These are phyloP conservation scores for Neofusicoccum sp. DNA, from an alignment of 2,329 filamentous ascomycete genomes.

Conservation along the genomic window DNA sequence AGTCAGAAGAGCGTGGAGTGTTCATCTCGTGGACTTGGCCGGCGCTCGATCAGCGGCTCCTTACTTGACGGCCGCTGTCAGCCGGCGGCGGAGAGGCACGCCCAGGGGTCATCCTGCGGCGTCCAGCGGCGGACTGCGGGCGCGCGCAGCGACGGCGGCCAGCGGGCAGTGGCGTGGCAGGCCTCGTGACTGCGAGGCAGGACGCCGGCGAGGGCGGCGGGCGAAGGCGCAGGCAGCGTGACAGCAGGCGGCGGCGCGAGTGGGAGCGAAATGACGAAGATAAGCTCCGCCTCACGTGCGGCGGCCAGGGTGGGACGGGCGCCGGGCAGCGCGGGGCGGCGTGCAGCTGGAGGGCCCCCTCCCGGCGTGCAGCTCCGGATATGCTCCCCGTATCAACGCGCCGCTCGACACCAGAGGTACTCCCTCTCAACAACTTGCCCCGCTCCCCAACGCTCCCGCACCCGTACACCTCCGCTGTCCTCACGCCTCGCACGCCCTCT, in stretches of 20 bases:
- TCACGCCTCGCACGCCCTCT: background rate
- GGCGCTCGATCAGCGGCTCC: conserved; percentile 16
- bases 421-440: conserved; percentile 20
- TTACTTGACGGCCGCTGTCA: conserved; percentile 2
- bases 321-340: background rate
- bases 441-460: conserved; percentile 11
- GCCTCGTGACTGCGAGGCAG: conserved; percentile 9
- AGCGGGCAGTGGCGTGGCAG: conserved; percentile 10
- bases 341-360: conserved; percentile 5
- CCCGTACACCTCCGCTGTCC: background rate
- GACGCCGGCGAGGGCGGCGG: background rate
- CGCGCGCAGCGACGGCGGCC: conserved; percentile 2
- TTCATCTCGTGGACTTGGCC: background rate
- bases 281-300: conserved; percentile 11
- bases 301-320: conserved; percentile 8
- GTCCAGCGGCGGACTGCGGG: background rate
- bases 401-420: conserved; percentile 15
- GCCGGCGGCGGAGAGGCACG: conserved; percentile 16
- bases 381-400: conserved; percentile 13
- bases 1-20: conserved; percentile 10
- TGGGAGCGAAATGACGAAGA: conserved; percentile 13
- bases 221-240: background rate
- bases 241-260: background rate
- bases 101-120: conserved; percentile 20
- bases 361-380: conserved; percentile 12